Conservation (phyloP, 805 yeast genomes). For the Hanseniaspora taiwanica region DNA sequence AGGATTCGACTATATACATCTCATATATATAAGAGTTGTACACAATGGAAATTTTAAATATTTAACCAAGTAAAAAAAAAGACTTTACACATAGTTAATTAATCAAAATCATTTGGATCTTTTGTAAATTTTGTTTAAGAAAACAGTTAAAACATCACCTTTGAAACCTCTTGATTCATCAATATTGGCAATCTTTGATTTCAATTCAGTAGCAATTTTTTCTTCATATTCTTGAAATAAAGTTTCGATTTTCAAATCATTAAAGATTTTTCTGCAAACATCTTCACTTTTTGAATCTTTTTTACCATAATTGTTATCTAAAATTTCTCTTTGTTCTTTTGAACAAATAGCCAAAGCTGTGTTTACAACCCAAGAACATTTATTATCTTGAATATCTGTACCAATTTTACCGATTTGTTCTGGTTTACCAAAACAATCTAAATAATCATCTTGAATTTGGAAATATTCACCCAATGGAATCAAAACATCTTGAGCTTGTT, state of each 20-base stretch:
- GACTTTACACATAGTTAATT: background rate
- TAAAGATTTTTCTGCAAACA: slow-evolving; percentile 58
- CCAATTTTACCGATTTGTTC: slow-evolving; percentile 97
- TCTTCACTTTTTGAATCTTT: slow-evolving; percentile 61
- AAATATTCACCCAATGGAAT: slow-evolving; percentile 96
- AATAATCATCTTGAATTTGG: slow-evolving; percentile 96
- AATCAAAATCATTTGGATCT: slow-evolving; percentile 52
- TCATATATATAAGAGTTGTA: too few relatives aligned
- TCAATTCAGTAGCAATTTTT: slow-evolving; percentile 49
- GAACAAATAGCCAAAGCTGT: slow-evolving; percentile 71
- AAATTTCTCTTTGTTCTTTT: slow-evolving; percentile 66
- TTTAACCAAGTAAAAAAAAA: background rate
- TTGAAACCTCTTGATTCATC: slow-evolving; percentile 95
- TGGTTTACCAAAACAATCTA: slow-evolving; percentile 96
- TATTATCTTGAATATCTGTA: slow-evolving; percentile 95
- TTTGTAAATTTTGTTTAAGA: slow-evolving; percentile 85
- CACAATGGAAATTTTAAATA: too few relatives aligned
- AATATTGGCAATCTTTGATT: slow-evolving; percentile 46
- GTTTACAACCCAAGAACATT: slow-evolving; percentile 95
- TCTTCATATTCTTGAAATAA: slow-evolving; percentile 79
- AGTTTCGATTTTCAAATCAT: slow-evolving; percentile 56
- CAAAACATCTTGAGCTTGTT: slow-evolving; percentile 77
- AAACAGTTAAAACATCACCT: slow-evolving; percentile 68
- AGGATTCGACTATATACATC: too few relatives aligned
- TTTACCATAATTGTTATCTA: slow-evolving; percentile 84